Evolutionary conservation across 2,329 filamentous ascomycete genomes (phyloP).

Genomic region (Hymenoscyphus repandus): DNA sequence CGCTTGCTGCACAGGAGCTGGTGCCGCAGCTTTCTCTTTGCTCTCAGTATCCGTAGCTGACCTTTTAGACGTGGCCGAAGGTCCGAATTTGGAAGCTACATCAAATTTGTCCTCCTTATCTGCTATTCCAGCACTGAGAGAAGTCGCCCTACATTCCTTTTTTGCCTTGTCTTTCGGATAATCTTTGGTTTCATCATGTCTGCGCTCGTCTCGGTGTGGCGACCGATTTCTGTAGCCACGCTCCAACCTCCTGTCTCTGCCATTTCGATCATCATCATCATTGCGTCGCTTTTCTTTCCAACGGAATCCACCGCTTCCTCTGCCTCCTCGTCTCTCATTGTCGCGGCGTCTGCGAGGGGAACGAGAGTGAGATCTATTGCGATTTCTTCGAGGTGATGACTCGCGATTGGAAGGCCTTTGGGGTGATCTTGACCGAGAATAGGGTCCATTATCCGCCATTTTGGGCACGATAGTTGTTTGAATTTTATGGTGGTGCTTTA

Average conservation of each 20-base stretch:
- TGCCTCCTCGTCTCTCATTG: constrained; percentile 20
- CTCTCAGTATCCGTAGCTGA: neutral
- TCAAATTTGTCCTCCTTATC: constrained; percentile 27
- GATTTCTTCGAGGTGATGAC: constrained; percentile 20
- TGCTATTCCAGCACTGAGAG: neutral
- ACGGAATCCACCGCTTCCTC: constrained; percentile 46
- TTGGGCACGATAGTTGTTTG: neutral
- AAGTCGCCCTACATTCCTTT: constrained; percentile 10
- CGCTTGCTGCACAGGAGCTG: constrained; percentile 16
- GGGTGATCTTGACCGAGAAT: constrained; percentile 27
- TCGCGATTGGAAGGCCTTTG: constrained; percentile 13
- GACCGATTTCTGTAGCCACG: constrained; percentile 45
- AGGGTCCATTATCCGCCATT: constrained; percentile 22
- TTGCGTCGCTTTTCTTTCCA: constrained; percentile 52
- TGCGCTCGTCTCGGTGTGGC: constrained; percentile 32
- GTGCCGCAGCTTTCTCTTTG: neutral
- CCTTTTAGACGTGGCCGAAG: constrained; percentile 1
- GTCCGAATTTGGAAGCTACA: constrained; percentile 29
- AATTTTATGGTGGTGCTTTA: neutral
- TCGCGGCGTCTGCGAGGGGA: constrained; percentile 36
- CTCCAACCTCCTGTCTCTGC: constrained; percentile 44
- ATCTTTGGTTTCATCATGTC: constrained; percentile 21
- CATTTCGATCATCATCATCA: constrained; percentile 39
- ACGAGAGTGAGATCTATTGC: constrained; percentile 35
- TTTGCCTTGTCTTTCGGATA: constrained; percentile 27